phyloP scores from a whole-genome alignment of 192 early-diverging fungal genomes.

The Coemansia sp. region DNA sequence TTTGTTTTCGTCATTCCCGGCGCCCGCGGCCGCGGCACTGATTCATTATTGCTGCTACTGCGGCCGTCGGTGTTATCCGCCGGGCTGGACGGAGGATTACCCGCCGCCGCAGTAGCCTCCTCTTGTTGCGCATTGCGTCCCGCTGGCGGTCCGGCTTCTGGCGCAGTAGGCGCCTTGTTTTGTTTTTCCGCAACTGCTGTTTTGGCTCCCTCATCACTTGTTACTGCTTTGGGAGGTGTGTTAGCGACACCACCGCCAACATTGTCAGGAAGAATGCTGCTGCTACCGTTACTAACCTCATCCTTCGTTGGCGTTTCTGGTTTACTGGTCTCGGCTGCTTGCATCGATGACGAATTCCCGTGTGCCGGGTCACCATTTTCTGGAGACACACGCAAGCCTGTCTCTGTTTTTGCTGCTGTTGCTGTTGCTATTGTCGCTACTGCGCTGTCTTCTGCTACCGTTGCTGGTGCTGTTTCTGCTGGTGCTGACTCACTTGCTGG shows the following conservation, averaged over 20 bases:
- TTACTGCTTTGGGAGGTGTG: neutral
- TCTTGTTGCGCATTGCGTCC: neutral
- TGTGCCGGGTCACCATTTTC: neutral
- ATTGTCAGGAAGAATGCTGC: neutral
- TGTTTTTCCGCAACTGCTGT: slow-evolving; percentile 1
- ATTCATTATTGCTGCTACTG: slow-evolving; percentile 7
- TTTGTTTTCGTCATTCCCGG: slow-evolving; percentile 27
- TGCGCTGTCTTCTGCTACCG: neutral
- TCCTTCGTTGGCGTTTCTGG: neutral
- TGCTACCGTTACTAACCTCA: neutral
- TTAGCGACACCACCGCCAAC: neutral
- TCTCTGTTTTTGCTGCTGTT: neutral
- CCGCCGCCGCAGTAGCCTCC: slow-evolving; percentile 20
- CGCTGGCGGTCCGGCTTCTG: neutral
- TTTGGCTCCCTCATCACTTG: neutral
- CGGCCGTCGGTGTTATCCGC: slow-evolving; percentile 6
- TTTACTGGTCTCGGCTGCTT: neutral
- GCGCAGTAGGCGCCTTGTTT: slow-evolving; percentile 10
- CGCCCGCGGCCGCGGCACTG: slow-evolving; percentile 10
- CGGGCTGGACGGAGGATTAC: slow-evolving; percentile 18
- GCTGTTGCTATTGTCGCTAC: neutral
- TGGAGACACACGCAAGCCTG: neutral
- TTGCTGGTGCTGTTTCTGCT: neutral
- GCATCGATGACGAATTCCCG: neutral
- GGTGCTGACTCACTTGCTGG: neutral